Evolutionary conservation across 2,329 filamentous ascomycete genomes (phyloP).

Genomic region (Neofusicoccum ribis): DNA sequence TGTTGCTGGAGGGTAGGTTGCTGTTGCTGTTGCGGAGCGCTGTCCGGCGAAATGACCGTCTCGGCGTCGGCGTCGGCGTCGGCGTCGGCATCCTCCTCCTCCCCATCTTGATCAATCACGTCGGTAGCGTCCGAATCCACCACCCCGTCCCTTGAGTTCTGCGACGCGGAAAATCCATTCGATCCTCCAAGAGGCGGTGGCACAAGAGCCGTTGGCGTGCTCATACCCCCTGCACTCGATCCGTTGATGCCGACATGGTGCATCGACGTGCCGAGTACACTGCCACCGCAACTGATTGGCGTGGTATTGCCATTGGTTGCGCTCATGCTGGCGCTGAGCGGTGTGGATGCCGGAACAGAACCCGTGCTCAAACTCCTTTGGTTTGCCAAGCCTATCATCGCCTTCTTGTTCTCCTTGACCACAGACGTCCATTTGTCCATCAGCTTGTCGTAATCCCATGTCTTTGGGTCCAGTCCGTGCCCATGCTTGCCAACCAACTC

Average conservation of each 20-base stretch:
- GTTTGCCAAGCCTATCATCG: conserved; percentile 32
- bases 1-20: not conserved
- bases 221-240: not conserved
- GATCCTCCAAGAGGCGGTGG: not conserved
- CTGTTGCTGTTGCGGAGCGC: conserved; percentile 10
- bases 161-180: conserved; percentile 3
- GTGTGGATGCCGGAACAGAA: not conserved
- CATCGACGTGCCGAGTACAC: not conserved
- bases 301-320: not conserved
- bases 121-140: conserved; percentile 18
- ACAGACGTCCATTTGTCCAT: conserved; percentile 42
- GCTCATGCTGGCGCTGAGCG: not conserved
- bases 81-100: conserved; percentile 15
- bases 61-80: conserved; percentile 14
- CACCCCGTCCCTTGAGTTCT: conserved; percentile 3
- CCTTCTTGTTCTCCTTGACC: conserved; percentile 34
- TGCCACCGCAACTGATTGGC: not conserved
- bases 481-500: conserved; percentile 38
- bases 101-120: conserved; percentile 10
- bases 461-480: conserved; percentile 34
- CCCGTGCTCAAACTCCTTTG: conserved; percentile 33
- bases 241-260: conserved; percentile 10
- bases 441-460: conserved; percentile 43
- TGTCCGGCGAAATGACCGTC: conserved; percentile 8
- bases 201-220: conserved; percentile 2